These are phyloP conservation scores for Fraxinus cuspidata DNA, from an alignment of 257 asterid species.

Conservation along the genomic window DNA sequence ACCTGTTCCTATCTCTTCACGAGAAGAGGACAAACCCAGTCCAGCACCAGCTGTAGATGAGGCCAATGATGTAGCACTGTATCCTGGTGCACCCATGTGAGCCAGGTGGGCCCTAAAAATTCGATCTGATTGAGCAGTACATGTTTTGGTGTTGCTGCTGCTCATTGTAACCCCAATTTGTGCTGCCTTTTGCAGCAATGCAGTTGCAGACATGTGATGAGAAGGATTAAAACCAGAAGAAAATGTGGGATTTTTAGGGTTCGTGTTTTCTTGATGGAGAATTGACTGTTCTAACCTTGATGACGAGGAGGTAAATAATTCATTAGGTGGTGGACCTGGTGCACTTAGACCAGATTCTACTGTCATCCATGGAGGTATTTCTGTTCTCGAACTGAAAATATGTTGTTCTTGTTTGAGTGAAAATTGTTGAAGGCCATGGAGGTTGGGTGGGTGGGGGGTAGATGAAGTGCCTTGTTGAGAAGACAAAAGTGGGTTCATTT, in stretches of 20 bases:
- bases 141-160: constrained; percentile 5
- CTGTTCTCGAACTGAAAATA: constrained; percentile 28
- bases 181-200: constrained; percentile 68
- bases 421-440: constrained; percentile 31
- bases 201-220: constrained; percentile 66
- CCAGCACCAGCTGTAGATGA: constrained; percentile 38
- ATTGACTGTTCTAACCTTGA: constrained; percentile 27
- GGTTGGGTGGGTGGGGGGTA: constrained; percentile 32
- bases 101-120: constrained; percentile 32
- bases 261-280: constrained; percentile 34
- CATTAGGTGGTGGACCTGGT: background rate
- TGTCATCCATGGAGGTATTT: constrained; percentile 57
- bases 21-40: constrained; percentile 37
- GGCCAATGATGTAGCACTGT: constrained; percentile 41
- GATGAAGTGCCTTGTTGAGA: constrained; percentile 34
- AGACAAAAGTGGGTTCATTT: constrained; percentile 33
- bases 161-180: constrained; percentile 69
- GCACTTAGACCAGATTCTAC: constrained; percentile 19
- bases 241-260: constrained; percentile 12
- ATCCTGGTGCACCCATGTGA: constrained; percentile 55
- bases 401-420: constrained; percentile 53
- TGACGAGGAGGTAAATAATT: constrained; percentile 16
- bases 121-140: background rate
- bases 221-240: constrained; percentile 10
- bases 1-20: constrained; percentile 40